Conservation (phyloP, 768 basidiomycete species). For the Botryobasidium botryosum region DNA sequence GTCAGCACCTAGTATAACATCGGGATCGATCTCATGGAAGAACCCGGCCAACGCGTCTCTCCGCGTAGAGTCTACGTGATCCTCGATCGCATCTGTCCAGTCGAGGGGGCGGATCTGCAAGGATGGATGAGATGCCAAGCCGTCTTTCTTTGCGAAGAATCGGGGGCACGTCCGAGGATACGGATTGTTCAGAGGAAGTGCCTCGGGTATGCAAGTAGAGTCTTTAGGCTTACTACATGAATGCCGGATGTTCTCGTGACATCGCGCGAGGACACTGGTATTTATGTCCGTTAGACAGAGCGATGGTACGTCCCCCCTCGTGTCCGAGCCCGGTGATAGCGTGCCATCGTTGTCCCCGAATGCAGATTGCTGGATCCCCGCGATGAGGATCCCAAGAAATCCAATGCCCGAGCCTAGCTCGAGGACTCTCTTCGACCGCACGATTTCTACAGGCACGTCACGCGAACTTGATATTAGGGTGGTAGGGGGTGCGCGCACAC, state of each 20-base stretch:
- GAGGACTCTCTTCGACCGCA: constrained; percentile 33
- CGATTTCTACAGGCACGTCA: constrained; percentile 24
- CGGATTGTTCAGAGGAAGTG: neutral
- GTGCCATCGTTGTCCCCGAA: constrained; percentile 14
- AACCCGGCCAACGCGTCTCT: constrained; percentile 16
- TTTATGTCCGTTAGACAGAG: constrained; percentile 50
- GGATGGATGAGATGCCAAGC: constrained; percentile 32
- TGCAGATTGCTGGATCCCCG: constrained; percentile 49
- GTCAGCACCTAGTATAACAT: constrained; percentile 58
- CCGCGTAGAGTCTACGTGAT: constrained; percentile 11
- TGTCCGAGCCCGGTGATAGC: constrained; percentile 3
- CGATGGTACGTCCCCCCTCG: neutral
- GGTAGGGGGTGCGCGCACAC: neutral
- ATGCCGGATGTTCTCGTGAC: constrained; percentile 40
- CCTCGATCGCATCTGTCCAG: constrained; percentile 46
- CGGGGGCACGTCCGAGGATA: neutral
- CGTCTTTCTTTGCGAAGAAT: constrained; percentile 22
- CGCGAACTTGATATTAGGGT: neutral
- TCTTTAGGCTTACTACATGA: constrained; percentile 43
- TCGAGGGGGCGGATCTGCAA: constrained; percentile 36
- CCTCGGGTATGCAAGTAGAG: neutral
- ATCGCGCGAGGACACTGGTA: constrained; percentile 42
- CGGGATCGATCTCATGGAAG: constrained; percentile 29
- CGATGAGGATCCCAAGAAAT: constrained; percentile 50
- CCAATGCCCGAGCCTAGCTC: constrained; percentile 66